phyloP scores from a whole-genome alignment of 2,329 filamentous ascomycete genomes.

The Meredithiella fracta region DNA sequence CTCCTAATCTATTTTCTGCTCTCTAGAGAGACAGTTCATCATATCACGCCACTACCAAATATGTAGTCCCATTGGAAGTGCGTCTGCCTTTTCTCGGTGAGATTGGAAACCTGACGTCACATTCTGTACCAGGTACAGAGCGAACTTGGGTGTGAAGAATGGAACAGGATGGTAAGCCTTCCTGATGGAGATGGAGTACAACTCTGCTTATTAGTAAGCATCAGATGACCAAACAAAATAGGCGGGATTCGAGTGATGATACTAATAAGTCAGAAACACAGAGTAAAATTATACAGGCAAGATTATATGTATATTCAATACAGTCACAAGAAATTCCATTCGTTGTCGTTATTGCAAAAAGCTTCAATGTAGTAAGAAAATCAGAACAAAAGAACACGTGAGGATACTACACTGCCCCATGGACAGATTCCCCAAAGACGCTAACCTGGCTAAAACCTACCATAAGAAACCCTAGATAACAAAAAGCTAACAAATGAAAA shows the following conservation, averaged over 20 bases:
- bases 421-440: background rate
- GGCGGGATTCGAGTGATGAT: background rate
- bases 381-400: background rate
- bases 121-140: no score
- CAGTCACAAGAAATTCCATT: no score
- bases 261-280: background rate
- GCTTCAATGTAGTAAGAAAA: background rate
- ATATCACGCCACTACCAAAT: no score
- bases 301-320: no score
- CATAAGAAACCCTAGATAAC: background rate
- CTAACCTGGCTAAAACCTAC: background rate
- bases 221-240: no score
- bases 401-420: background rate
- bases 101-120: no score
- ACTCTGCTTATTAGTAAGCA: no score
- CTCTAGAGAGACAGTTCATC: no score
- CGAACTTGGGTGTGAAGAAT: background rate
- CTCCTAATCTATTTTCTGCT: no score
- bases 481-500: slow-evolving; percentile 1
- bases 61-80: no score
- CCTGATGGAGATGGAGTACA: background rate
- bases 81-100: no score
- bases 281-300: no score
- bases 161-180: background rate
- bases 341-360: background rate